Percentiles rank a stretch among this genome's conserved stretches.
phyloP scores from a whole-genome alignment of 2,329 filamentous ascomycete genomes.

The Cercospora berteroae region DNA sequence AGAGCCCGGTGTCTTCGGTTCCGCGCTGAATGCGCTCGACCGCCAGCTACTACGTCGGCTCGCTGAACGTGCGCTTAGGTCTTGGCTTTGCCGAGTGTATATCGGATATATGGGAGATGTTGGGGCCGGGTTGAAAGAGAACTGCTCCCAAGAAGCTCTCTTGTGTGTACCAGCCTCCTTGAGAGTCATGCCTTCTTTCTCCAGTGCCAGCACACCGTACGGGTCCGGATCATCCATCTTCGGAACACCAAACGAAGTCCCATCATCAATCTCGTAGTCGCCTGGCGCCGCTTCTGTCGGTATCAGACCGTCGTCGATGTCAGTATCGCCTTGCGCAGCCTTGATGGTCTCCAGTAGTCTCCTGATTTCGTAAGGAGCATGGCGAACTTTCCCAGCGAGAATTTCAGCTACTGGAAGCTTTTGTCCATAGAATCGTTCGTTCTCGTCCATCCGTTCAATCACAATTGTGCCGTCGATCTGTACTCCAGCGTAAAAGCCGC shows the following conservation, averaged over 20 bases:
- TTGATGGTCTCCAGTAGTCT: constrained; percentile 79
- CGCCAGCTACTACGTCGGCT: constrained; percentile 66
- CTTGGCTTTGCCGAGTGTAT: constrained; percentile 62
- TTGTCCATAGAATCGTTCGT: constrained; percentile 79
- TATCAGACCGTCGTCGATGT: constrained; percentile 68
- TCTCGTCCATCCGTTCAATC: constrained; percentile 83
- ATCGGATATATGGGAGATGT: constrained; percentile 67
- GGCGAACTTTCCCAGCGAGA: constrained; percentile 57
- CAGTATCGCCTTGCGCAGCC: constrained; percentile 77
- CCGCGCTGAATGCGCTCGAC: constrained; percentile 27
- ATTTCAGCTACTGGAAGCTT: constrained; percentile 62
- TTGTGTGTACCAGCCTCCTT: constrained; percentile 79
- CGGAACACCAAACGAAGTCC: constrained; percentile 71
- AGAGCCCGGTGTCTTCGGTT: constrained; percentile 34
- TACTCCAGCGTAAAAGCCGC: constrained; percentile 83
- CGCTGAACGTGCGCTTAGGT: constrained; percentile 31
- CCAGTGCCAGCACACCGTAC: constrained; percentile 85
- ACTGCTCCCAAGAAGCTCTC: constrained; percentile 72
- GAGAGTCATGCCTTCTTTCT: constrained; percentile 85
- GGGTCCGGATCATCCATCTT: constrained; percentile 82
- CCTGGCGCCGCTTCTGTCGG: constrained; percentile 71
- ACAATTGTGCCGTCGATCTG: constrained; percentile 85
- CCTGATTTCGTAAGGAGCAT: constrained; percentile 56
- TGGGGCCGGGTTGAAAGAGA: constrained; percentile 76
- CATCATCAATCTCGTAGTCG: constrained; percentile 61